Evolutionary conservation across 495 filamentous ascomycete species (phyloP), one percentile per base, ranked within the genome.

Genomic region (Tuber melanosporum): DNA sequence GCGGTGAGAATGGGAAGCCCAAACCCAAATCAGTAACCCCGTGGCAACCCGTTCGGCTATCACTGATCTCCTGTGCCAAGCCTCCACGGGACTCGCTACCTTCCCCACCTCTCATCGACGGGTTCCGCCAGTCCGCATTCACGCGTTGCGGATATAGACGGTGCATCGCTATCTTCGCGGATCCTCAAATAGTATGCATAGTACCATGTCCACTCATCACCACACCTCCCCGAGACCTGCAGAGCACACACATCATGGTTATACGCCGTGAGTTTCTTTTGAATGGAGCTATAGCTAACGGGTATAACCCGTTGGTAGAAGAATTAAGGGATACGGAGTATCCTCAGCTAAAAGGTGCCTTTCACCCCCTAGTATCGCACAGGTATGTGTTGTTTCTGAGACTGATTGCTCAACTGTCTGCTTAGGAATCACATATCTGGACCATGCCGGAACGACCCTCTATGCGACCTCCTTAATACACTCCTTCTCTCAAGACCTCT

Each of bases 391-490:
- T 47, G 73, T 20, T 73, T 80, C 43, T 70, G 70, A 70, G 26
- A 26, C n/a, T 75, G 39, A 43, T 73, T 75, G 12, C 71, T 74
- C 84, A 57, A 82, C 45, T 46, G n/a, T 42, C 19, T 45, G n/a
- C n/a, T 39, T 77, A 95, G 93, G 88, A 74, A 88, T 89, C 12
- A 88, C 91, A 73, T 98, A 98, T 83, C 91, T 98, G 42, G 95
- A 98, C 80, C 94, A 98, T 90, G 95, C 94, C 2, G 94, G 93
- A 36, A 93, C 93, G 19, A 95, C 95, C 0, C 86, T 90, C 2
- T 95, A 93, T 83, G 85, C 93, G 41, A 94, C 91, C 81, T 95
- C 93, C 44, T 86, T 94, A 45, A 91, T 98, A 77, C 91, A 95
- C 74, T 86, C 86, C 15, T 97, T 94, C 84, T 89, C 91, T 15